Evolutionary conservation across 495 filamentous ascomycete species (phyloP).

Genomic region (Aspergillus homomorphus): DNA sequence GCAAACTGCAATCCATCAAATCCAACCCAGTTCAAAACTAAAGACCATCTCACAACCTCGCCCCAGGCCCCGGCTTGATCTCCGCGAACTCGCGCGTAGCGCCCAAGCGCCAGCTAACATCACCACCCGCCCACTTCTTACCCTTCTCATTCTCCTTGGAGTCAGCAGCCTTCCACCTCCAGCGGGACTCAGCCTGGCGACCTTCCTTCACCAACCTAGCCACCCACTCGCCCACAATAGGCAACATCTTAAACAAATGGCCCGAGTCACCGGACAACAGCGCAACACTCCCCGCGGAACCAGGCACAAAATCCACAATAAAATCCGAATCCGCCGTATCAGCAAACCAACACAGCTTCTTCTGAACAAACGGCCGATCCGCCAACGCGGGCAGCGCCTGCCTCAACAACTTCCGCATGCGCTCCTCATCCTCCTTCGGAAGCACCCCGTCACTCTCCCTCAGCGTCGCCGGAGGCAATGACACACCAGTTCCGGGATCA

Average conservation of each 20-base stretch:
- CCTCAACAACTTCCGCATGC: slow-evolving; percentile 42
- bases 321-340: slow-evolving; percentile 55
- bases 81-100: slow-evolving; percentile 33
- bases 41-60: slow-evolving; percentile 30
- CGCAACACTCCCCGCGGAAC: slow-evolving; percentile 40
- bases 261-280: slow-evolving; percentile 49
- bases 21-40: too few species aligned
- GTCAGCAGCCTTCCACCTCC: slow-evolving; percentile 43
- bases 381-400: slow-evolving; percentile 50
- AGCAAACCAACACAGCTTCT: slow-evolving; percentile 55
- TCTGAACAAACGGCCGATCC: slow-evolving; percentile 46
- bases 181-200: slow-evolving; percentile 34
- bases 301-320: slow-evolving; percentile 53
- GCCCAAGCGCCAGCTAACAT: slow-evolving; percentile 41
- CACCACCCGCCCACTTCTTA: slow-evolving; percentile 33
- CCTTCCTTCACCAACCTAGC: slow-evolving; percentile 33
- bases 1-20: too few species aligned
- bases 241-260: slow-evolving; percentile 58
- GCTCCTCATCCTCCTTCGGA: slow-evolving; percentile 46
- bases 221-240: slow-evolving; percentile 50
- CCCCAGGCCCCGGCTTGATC: slow-evolving; percentile 18
- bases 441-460: slow-evolving; percentile 39
- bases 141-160: slow-evolving; percentile 12
- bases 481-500: slow-evolving; percentile 31
- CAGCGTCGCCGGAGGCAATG: slow-evolving; percentile 30